Base-by-base conservation (phyloP, 768 basidiomycete species). In the Sporobolomyces phaffii region DNA sequence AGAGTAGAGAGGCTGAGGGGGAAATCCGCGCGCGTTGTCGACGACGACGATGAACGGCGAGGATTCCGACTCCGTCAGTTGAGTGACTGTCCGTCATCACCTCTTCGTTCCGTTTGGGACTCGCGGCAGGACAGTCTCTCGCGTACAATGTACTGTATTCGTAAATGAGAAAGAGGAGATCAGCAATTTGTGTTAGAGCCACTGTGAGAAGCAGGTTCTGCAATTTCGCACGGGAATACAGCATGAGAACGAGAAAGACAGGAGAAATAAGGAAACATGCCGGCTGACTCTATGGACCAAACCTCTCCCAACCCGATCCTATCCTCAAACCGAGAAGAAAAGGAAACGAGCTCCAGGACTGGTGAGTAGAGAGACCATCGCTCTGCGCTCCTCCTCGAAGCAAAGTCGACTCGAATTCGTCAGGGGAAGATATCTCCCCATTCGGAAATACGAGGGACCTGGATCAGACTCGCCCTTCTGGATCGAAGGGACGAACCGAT, bases 341-440 rank as follows among this genome's bases (percentile, higher is more conserved):
- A 15, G 17, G 28, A 28, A 31, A 15, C 13, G 15, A n/a, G 26
- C 41, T 63, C 26, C 33, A 47, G 44, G 60, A 22, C 56, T 51
- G 66, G 44, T 68, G 66, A 68, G 66, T 57, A 45, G 28, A 57
- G 49, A 26, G 56, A 59, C 66, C 66, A 68, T 68, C 66, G 66
- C 66, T 40, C 60, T 62, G 13, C 65, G 60, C 65, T 44, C 13
- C 41, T 24, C 38, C n/a, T n/a, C n/a, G n/a, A n/a, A n/a, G 38
- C 38, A 38, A 38, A 17, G 17, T 38, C 10, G 9, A 17, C 38
- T 24, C 22, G 14, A 5, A 5, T 8, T 20, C 13, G 28, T 45
- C 43, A 22, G 11, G 24, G 45, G 33, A 33, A 26, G 15, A n/a
- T 17, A 11, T 11, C 47, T 7, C 10, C 47, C 45, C 24, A 24